These are phyloP conservation scores for Fonsecaea monophora DNA, from an alignment of 2,329 filamentous ascomycete species.

Conservation along the genomic window DNA sequence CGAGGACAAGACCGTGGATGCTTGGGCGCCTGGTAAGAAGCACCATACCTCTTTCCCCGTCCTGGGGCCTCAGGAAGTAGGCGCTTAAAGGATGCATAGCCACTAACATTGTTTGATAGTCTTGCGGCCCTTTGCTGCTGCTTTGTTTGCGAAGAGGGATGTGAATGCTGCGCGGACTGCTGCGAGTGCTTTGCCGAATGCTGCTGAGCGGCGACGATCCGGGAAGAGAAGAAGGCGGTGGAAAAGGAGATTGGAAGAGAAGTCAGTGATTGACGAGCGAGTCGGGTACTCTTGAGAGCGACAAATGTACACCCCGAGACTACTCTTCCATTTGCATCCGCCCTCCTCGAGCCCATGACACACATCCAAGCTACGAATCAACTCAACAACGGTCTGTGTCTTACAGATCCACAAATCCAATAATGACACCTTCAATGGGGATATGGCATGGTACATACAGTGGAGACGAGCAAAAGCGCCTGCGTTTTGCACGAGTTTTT, in stretches of 20 bases:
- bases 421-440: not conserved
- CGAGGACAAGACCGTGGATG: slow-evolving; percentile 59
- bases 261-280: not conserved
- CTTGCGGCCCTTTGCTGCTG: slow-evolving; percentile 67
- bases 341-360: not conserved
- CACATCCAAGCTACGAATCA: not conserved
- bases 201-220: slow-evolving; percentile 31
- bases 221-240: not conserved
- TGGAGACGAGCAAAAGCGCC: not conserved
- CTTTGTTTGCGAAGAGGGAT: slow-evolving; percentile 69
- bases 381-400: not conserved
- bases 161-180: slow-evolving; percentile 69
- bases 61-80: not conserved
- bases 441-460: slow-evolving; percentile 7
- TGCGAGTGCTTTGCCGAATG: slow-evolving; percentile 54
- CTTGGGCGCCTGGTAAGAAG: slow-evolving; percentile 56
- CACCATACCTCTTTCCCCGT: not conserved
- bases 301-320: not conserved
- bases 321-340: not conserved
- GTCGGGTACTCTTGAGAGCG: not conserved
- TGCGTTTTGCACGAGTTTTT: slow-evolving; percentile 2
- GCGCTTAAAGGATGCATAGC: not conserved
- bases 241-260: not conserved
- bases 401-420: not conserved
- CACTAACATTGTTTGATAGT: slow-evolving; percentile 43